Evolutionary conservation across 2,329 filamentous ascomycete genomes (phyloP), one percentile per base, ranked within the genome.

Genomic region (Coleophoma crateriformis): DNA sequence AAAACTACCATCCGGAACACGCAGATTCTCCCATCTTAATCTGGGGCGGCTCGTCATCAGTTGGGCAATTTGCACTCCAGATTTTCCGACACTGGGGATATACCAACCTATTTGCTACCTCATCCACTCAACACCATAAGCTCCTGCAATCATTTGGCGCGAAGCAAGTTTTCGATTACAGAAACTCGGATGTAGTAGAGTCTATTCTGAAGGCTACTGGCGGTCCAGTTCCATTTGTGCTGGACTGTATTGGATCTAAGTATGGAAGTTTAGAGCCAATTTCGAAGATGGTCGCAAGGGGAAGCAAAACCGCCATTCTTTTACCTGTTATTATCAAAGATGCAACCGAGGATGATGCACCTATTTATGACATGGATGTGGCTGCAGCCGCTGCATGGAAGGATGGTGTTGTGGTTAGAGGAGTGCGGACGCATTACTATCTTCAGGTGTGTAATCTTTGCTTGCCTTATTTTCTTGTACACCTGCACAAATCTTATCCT

Each of bases 291-390:
- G 78, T 76, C 0, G 64, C 70, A 50, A 61, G 47, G 1, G 77
- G 77, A 0, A 65, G 70, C 4, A 77, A 65, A 20, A 77, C 85
- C 0, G 82, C 80, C 0, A 64, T 84, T 14, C 72, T 85, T 65
- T 63, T 86, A 6, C 82, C 82, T 0, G 73, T 84, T 14, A 79
- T 85, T 50, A 55, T 81, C 41, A 71, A 65, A 40, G 75, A 82
- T 52, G 73, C 79, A 0, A 73, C 67, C 0, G 68, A 72, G 4
- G 67, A 66, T 1, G 64, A 71, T 15, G 67, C 63, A 50, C 79
- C 81, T 0, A 68, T 74, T 53, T 84, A 81, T 49, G 69, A 69
- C 34, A 78, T 81, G 75, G 76, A 81, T 45, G 73, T 72, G 1
- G 42, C 55, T n/a, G 64, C 64, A 7, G 67, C 63, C 11, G 68